phyloP scores from a whole-genome alignment of 148 eudicot species.

The Rhododendron mucronatum region DNA sequence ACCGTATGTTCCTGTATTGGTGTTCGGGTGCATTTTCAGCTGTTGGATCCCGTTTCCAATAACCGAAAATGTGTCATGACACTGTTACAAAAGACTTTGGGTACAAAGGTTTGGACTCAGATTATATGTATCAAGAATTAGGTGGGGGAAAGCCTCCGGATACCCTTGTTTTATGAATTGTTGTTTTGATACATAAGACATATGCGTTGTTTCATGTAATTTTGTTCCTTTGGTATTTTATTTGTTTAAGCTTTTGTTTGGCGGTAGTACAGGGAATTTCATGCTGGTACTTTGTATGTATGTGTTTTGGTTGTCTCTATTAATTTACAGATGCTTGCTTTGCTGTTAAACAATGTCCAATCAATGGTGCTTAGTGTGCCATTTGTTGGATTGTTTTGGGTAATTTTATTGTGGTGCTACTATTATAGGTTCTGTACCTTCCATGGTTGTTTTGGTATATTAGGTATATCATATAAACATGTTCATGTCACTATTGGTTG shows the following conservation, averaged over 20 bases:
- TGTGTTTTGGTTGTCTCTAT: background rate
- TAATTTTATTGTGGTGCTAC: background rate
- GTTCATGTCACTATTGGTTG: conserved; percentile 41
- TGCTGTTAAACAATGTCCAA: background rate
- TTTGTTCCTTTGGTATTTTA: background rate
- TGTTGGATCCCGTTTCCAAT: background rate
- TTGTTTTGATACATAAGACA: background rate
- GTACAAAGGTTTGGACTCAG: background rate
- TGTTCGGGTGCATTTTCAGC: background rate
- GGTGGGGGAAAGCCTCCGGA: background rate
- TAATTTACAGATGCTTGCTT: background rate
- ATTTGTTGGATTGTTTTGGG: background rate
- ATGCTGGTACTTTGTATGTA: background rate
- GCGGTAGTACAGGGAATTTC: background rate
- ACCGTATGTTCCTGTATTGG: background rate
- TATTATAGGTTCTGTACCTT: background rate
- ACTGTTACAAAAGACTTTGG: background rate
- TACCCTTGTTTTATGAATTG: background rate
- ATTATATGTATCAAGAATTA: background rate
- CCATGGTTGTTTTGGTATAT: background rate
- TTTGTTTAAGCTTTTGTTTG: background rate
- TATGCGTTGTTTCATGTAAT: background rate
- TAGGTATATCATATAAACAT: background rate
- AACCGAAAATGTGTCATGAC: background rate
- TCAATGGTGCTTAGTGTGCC: background rate